Conservation (phyloP, 2,329 filamentous ascomycete genomes). For the Tympanopsis confertula region DNA sequence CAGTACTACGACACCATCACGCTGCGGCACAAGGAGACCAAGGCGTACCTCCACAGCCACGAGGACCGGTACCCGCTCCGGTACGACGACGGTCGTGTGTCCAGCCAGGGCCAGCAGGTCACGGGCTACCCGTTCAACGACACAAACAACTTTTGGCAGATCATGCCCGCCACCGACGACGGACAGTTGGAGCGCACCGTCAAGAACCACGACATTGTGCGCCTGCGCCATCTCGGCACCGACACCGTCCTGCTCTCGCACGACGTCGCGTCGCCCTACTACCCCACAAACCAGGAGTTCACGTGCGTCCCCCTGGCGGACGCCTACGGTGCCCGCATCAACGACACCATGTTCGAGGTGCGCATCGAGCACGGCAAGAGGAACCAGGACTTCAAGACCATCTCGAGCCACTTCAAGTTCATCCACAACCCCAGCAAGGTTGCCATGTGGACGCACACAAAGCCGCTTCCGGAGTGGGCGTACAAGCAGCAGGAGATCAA, state of each 20-base stretch:
- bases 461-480: constrained; percentile 90
- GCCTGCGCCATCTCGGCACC: constrained; percentile 76
- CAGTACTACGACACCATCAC: constrained; percentile 84
- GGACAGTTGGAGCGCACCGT: constrained; percentile 52
- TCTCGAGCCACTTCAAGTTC: constrained; percentile 89
- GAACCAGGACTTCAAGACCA: constrained; percentile 75
- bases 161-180: constrained; percentile 59
- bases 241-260: constrained; percentile 81
- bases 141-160: constrained; percentile 97
- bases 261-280: constrained; percentile 92
- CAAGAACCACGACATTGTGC: constrained; percentile 73
- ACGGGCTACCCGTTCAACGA: constrained; percentile 97
- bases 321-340: constrained; percentile 61
- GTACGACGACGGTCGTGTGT: constrained; percentile 94
- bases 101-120: constrained; percentile 93
- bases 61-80: constrained; percentile 78
- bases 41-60: constrained; percentile 91
- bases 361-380: constrained; percentile 77
- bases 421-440: constrained; percentile 91
- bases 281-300: constrained; percentile 96
- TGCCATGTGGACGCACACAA: constrained; percentile 97
- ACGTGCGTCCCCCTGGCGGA: constrained; percentile 68
- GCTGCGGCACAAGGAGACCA: constrained; percentile 93
- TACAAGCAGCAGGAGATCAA: constrained; percentile 98
- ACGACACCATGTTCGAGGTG: constrained; percentile 89